Evolutionary conservation across 202 grass and related monocot species (phyloP), one percentile per base, ranked within the genome.

Genomic region (Setaria viridis): DNA sequence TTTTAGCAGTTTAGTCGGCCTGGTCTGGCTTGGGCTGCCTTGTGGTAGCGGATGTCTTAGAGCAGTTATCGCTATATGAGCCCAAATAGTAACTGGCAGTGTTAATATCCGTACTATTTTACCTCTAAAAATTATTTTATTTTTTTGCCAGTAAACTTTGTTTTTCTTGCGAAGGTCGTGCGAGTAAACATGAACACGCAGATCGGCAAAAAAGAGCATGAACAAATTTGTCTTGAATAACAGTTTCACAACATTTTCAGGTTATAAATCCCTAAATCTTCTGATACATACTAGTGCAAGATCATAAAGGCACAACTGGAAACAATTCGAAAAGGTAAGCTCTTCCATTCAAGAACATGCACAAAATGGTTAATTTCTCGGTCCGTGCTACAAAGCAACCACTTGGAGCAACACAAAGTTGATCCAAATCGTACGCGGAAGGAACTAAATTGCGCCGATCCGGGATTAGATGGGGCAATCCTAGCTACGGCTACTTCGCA

Each of bases 361-460:
- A 59, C 20, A 79, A 5, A 62, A 78, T 42, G 57, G 56, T 81
- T 65, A 87, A 87, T 84, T 81, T 77, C 0, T 56, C 17, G 41
- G 57, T 51, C 85, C 89, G 77, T 72, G 57, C 9, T 70, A 63
- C 85, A 85, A 41, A 70, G 62, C 48, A 83, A 51, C 76, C 53
- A 33, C 60, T 87, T 75, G 32, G 48, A 72, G 9, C 62, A 85
- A 85, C 81, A 51, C 0, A 57, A 56, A 14, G 62, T 29, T 67
- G 62, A 70, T 70, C 78, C 74, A 85, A 69, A 83, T 84, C 91
- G 75, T 84, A 81, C 82, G 84, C 57, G 87, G 88, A 92, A 90
- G 90, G 80, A 85, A 85, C 71, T 57, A 10, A 16, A 4, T 10
- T 72, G 82, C 76, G 67, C 72, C 25, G 34, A 81, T 84, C 77